Base-by-base conservation (phyloP, 306 rosid genomes). In the Malus orientalis region DNA sequence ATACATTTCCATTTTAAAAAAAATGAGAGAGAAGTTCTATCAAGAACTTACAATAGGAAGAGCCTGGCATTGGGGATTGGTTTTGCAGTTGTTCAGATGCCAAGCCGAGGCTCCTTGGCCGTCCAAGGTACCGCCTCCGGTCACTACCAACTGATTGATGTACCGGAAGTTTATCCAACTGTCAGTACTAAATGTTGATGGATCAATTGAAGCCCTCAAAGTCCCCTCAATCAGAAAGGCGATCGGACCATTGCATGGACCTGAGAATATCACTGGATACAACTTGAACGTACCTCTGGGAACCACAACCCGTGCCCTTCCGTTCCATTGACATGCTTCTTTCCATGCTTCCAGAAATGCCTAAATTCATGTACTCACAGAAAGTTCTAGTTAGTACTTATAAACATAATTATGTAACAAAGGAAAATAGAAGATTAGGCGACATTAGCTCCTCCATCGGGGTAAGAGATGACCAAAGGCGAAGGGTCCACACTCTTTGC, bases 81-180 rank as follows among this genome's bases (percentile, higher is more conserved):
- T 82, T 11, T 0, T 1, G 67, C 93, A 86, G 2, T 77, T 74
- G 66, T 85, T 85, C 53, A 0, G n/a, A 1, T 74, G n/a, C 96
- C 91, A 87, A 81, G 90, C 88, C 0, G 51, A 14, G 25, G 83
- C 18, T 22, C 96, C 92, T 80, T 85, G 88, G 72, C 87, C 96
- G 62, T 85, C 82, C 83, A 92, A 80, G 38, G 51, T 69, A 32
- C 96, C 97, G 14, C 88, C 85, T 18, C 97, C 96, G 22, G 47
- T 27, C 8, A 88, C 78, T 0, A 2, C 73, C 54, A 88, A 81
- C 1, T 78, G 57, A 44, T 87, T 51, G 2, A 89, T 7, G 42
- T 88, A 74, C 29, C 74, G 76, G 68, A 92, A 92, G 47, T 74
- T 76, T 2, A 92, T 88, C 97, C 97, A 90, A 12, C 25, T 75